Percentiles rank a stretch among this genome's conserved stretches.
These are phyloP conservation scores for Cephaloascus fragrans DNA, from an alignment of 805 yeast species.

Conservation along the genomic window DNA sequence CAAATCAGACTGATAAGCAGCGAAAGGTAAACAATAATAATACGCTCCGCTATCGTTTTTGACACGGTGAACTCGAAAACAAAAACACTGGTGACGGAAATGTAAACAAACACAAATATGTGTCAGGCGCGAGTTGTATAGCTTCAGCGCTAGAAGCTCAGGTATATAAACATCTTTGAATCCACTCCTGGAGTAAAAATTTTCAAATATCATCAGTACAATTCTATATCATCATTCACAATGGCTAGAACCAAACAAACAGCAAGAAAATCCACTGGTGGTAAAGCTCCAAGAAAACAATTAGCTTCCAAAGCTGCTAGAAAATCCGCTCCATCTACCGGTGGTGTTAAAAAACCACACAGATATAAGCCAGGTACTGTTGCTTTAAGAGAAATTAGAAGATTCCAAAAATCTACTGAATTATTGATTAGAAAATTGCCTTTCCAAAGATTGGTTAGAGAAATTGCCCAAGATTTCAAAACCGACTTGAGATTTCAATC, in stretches of 20 bases:
- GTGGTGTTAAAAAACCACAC: conserved; percentile 92
- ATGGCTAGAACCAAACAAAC: conserved; percentile 95
- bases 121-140: background rate
- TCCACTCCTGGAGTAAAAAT: too few species aligned
- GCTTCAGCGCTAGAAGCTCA: background rate
- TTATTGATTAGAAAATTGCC: conserved; percentile 92
- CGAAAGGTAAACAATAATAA: too few species aligned
- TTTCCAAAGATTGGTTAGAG: conserved; percentile 94
- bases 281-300: conserved; percentile 94
- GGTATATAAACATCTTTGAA: background rate
- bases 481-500: conserved; percentile 94
- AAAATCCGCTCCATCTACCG: conserved; percentile 86
- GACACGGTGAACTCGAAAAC: too few species aligned
- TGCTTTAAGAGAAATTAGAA: conserved; percentile 93
- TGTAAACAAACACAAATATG: background rate
- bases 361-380: conserved; percentile 97
- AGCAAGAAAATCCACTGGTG: conserved; percentile 92
- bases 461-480: conserved; percentile 90
- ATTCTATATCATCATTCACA: too few species aligned
- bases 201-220: too few species aligned
- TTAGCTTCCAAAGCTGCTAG: conserved; percentile 89
- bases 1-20: too few species aligned
- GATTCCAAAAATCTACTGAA: conserved; percentile 95
- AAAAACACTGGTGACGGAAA: too few species aligned
- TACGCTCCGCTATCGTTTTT: too few species aligned